Conservation (phyloP, 164 flowering plant species). For the Magnolia officinalis region DNA sequence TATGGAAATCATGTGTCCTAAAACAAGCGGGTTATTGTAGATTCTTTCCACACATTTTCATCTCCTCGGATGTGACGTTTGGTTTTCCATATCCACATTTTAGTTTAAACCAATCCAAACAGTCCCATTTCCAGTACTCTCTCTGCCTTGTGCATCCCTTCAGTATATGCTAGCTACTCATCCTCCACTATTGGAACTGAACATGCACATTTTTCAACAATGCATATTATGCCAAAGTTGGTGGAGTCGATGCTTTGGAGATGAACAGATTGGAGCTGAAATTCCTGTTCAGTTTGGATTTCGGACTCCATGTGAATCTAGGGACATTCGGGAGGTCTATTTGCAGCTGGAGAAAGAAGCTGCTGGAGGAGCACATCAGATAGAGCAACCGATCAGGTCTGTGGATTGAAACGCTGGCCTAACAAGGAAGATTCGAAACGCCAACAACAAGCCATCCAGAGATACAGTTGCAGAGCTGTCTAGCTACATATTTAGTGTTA, state of each 20-base stretch:
- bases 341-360: slow-evolving; percentile 50
- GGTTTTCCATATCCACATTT: no score
- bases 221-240: slow-evolving; percentile 91
- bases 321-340: slow-evolving; percentile 52
- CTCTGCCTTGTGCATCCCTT: neutral
- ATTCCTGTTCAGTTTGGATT: slow-evolving; percentile 69
- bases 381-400: slow-evolving; percentile 51
- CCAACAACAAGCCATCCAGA: slow-evolving; percentile 10
- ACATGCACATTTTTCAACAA: slow-evolving; percentile 71
- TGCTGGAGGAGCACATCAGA: slow-evolving; percentile 28
- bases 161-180: neutral
- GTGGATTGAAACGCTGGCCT: slow-evolving; percentile 51
- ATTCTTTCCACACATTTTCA: no score
- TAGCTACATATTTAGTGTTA: neutral
- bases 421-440: slow-evolving; percentile 44
- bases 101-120: no score
- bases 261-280: slow-evolving; percentile 81
- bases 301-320: slow-evolving; percentile 65
- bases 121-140: neutral
- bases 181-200: neutral
- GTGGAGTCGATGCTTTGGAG: slow-evolving; percentile 76
- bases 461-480: slow-evolving; percentile 22
- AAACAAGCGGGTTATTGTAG: no score
- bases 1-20: no score
- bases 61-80: no score